Evolutionary conservation across 257 asterid species (phyloP).

Genomic region (Hygrophila difformis): DNA sequence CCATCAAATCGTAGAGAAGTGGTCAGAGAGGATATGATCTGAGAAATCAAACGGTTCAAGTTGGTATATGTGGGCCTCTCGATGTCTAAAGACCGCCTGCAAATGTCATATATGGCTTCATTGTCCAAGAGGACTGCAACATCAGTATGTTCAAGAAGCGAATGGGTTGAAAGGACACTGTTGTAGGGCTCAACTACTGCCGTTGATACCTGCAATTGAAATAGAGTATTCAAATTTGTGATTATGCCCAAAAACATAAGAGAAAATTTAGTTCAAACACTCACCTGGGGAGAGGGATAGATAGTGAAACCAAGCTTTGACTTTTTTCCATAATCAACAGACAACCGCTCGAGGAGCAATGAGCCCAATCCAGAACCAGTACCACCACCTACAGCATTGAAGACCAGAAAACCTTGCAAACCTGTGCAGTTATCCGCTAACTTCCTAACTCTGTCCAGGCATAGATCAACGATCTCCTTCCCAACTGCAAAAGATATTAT

Average conservation of each 20-base stretch:
- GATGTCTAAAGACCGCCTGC: constrained; percentile 76
- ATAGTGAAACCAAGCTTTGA: constrained; percentile 92
- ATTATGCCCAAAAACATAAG: too few relatives aligned
- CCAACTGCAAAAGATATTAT: constrained; percentile 44
- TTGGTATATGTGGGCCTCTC: constrained; percentile 92
- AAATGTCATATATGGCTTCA: constrained; percentile 87
- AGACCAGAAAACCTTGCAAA: constrained; percentile 84
- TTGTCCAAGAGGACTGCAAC: constrained; percentile 79
- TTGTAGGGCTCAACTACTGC: constrained; percentile 97
- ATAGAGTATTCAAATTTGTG: too few relatives aligned
- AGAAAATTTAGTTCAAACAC: too few relatives aligned
- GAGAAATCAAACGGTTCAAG: constrained; percentile 78
- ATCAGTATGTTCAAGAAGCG: constrained; percentile 89
- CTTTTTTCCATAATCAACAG: constrained; percentile 77
- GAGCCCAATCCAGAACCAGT: constrained; percentile 96
- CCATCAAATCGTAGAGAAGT: constrained; percentile 90
- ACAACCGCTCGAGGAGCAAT: constrained; percentile 71
- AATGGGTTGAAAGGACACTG: constrained; percentile 85
- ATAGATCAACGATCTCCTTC: constrained; percentile 77
- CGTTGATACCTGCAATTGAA: constrained; percentile 74
- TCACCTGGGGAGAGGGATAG: constrained; percentile 89
- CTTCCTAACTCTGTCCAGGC: constrained; percentile 83
- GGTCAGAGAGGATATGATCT: constrained; percentile 74
- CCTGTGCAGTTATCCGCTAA: constrained; percentile 94
- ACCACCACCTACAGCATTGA: constrained; percentile 89